These are phyloP conservation scores for Pouteria campechiana DNA, from an alignment of 179 eudicot species.

Conservation along the genomic window DNA sequence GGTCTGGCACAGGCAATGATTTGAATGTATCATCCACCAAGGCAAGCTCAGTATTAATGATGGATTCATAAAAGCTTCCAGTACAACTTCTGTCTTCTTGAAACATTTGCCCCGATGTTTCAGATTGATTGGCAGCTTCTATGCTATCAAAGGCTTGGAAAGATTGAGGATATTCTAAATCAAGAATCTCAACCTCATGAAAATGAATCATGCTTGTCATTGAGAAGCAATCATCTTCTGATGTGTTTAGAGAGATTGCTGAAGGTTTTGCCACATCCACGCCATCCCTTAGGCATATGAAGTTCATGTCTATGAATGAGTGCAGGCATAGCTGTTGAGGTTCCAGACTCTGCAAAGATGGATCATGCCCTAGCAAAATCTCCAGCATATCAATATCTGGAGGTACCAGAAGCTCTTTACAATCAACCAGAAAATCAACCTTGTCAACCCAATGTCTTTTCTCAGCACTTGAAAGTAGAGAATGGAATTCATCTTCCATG, in stretches of 20 bases:
- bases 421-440: slow-evolving; percentile 19
- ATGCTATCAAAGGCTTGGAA: slow-evolving; percentile 23
- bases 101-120: slow-evolving; percentile 36
- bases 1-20: slow-evolving; percentile 65
- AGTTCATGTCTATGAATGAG: slow-evolving; percentile 24
- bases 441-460: slow-evolving; percentile 14
- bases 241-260: slow-evolving; percentile 3
- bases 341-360: slow-evolving; percentile 19
- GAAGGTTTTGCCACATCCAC: slow-evolving; percentile 15
- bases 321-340: slow-evolving; percentile 16
- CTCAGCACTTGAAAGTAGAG: slow-evolving; percentile 27
- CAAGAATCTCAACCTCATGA: slow-evolving; percentile 59
- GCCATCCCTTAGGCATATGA: slow-evolving; percentile 32
- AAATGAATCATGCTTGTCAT: slow-evolving; percentile 15
- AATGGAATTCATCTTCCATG: slow-evolving; percentile 23
- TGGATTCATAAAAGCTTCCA: slow-evolving; percentile 44
- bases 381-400: slow-evolving; percentile 35
- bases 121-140: slow-evolving; percentile 17
- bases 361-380: slow-evolving; percentile 24
- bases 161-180: slow-evolving; percentile 20
- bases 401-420: slow-evolving; percentile 40
- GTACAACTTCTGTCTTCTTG: slow-evolving; percentile 25
- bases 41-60: slow-evolving; percentile 58
- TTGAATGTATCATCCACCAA: slow-evolving; percentile 62
- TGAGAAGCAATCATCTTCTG: slow-evolving; percentile 9